Evolutionary conservation across 2,329 filamentous ascomycete species (phyloP).

Genomic region (Penicillium carneum): DNA sequence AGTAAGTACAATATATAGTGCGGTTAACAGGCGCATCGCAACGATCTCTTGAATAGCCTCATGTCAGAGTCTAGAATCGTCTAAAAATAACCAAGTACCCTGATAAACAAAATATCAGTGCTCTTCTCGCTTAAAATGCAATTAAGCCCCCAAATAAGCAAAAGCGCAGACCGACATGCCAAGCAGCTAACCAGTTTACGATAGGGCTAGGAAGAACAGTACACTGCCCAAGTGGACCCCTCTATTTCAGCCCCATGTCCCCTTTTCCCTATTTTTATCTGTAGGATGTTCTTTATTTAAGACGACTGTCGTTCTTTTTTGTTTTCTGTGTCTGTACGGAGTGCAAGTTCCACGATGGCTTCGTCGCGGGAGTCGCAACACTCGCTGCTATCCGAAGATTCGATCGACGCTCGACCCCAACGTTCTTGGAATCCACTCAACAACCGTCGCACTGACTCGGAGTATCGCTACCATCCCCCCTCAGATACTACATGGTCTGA

Average conservation of each 20-base stretch:
- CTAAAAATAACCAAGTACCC: neutral
- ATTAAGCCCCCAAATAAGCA: neutral
- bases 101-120: neutral
- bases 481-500: slow-evolving; percentile 28
- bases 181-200: slow-evolving; percentile 1
- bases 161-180: neutral
- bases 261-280: slow-evolving; percentile 1
- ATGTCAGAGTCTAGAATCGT: neutral
- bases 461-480: slow-evolving; percentile 22
- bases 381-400: slow-evolving; percentile 26
- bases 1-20: neutral
- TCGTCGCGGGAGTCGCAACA: slow-evolving; percentile 29
- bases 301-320: neutral
- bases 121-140: neutral
- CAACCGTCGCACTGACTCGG: slow-evolving; percentile 20
- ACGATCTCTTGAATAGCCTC: neutral
- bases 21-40: neutral
- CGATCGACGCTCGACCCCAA: slow-evolving; percentile 24
- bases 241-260: neutral
- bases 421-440: slow-evolving; percentile 32
- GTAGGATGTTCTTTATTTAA: neutral
- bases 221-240: neutral
- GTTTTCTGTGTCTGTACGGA: neutral
- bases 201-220: neutral
- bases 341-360: slow-evolving; percentile 19